Base-by-base conservation (phyloP, 768 basidiomycete genomes). In the Naematelia encephala region DNA sequence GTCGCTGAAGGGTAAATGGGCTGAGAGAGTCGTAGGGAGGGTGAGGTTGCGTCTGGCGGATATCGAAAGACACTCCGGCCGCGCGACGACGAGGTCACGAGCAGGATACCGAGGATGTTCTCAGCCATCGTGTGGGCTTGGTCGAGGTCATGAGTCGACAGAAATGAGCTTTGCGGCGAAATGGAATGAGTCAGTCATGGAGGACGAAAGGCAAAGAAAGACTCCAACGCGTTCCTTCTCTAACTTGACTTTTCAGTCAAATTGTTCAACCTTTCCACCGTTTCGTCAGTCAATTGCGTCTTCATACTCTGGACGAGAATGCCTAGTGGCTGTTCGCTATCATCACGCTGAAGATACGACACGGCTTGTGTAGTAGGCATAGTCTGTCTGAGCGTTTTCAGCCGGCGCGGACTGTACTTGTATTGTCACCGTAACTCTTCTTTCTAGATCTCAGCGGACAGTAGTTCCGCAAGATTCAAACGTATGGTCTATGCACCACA, bases 41-140 rank as follows among this genome's bases (percentile, higher is more conserved):
- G 82, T 1, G 84, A 78, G 12, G 78, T 67, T 13, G 90, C 89
- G 13, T 80, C 80, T 13, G 89, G 86, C 0, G 92, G 92, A 87
- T 90, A 94, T 62, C 88, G 82, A 73, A 86, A 91, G 53, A 90
- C 87, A 4, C 91, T 84, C 25, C 88, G 89, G 69, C 86, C 88
- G 5, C 89, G 86, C 8, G 90, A 91, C 12, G 87, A 86, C 3
- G 89, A 89, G 44, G 73, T 74, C 46, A 91, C 88, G 30, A 96
- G 84, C 3, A 93, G 78, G 61, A 94, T 81, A 10, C 89, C 87
- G 48, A 92, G 80, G 28, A 96, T 82, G 45, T 74, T 71, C 48
- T 72, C 72, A 5, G 70, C 69, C 72, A 73, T 73, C 10, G 2
- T 34, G 53, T 21, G 34, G 34, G 8, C 8, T 16, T 39, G 34